Evolutionary conservation across 225 moss, liverwort and hornwort genomes (phyloP), one percentile per base, ranked within the genome.

Genomic region (Marchantia paleacea): DNA sequence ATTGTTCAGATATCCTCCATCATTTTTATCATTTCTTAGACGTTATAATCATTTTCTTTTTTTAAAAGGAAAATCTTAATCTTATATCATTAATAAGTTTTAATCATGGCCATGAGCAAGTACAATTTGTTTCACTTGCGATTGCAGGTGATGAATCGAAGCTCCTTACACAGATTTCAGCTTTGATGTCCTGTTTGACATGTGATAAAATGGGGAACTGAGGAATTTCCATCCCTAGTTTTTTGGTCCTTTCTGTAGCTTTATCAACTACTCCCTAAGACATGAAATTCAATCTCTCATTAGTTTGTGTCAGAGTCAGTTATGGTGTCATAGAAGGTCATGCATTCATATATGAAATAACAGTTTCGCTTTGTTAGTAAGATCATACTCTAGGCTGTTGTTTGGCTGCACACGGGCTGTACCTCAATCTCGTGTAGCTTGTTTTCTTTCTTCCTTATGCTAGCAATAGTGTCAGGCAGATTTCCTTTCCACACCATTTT

Each of bases 351-450:
- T 39, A 39, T n/a, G n/a, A 39, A 39, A 39, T 39, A 39, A 39
- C 2, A 39, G 39, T 39, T 39, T 39, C 39, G 39, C 39, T 39
- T 39, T 39, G 39, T 39, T 39, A 39, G 2, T 39, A 2, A 39
- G 39, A 39, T 39, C 39, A 2, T 39, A 39, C 5, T 5, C 39
- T 39, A 39, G 39, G 39, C 39, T 39, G 3, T 39, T 39, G 39
- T 39, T 39, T 2, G 39, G 39, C 39, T 39, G 2, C 39, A 39
- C 39, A 39, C 3, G 39, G 39, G 39, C 39, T 39, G 25, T 81
- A 78, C 81, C 84, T 84, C 80, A 31, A 84, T 76, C 52, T 84
- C 84, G 29, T 80, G 76, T 19, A 81, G 76, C 30, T 48, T 77
- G 52, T 63, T 72, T n/a, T 80, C 53, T 22, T 84, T 68, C 70